Evolutionary conservation across 2,329 filamentous ascomycete species (phyloP), one percentile per base, ranked within the genome.

Genomic region (Allantophomopsis lycopodina): DNA sequence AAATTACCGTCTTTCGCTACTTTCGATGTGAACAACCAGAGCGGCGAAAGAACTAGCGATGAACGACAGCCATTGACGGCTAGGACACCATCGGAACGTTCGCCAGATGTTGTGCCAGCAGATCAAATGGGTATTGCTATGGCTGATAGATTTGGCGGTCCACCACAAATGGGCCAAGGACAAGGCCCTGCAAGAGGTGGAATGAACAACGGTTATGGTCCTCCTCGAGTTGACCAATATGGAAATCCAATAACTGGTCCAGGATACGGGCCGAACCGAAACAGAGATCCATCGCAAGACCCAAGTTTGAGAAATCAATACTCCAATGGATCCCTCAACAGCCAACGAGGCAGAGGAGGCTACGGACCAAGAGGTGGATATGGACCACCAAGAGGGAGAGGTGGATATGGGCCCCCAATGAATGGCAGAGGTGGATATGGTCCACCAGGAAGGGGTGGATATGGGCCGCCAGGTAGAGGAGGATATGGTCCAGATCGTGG

Each of bases 51-150:
- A 42, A 68, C 65, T 46, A 78, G 72, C 51, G 83, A 87, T 47
- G 83, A 87, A 55, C 71, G 71, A 40, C 71, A 81, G 13, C 83
- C 83, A 1, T 61, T 87, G 42, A 88, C 83, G 14, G 66, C 73
- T 7, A 65, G 70, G 38, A 78, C 75, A 40, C 75, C 77, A 2
- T 73, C 72, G 14, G 68, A 79, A 32, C 64, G 66, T 48, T 73
- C 69, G 3, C 68, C 66, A 15, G 69, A 63, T 46, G 47, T 45
- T 40, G 34, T 39, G 17, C 37, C 45, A 20, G 40, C 36, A 36
- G 40, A 34, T 20, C 32, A 36, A 33, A 42, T 36, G 28, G 37
- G 56, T 54, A 35, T 58, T 12, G 41, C 37, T 13, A 44, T 37
- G 37, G 43, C 34, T 32, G 45, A 47, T 23, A 41, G 38, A 34